Base-by-base conservation (phyloP, 306 rosid genomes). In the Coriaria nepalensis region DNA sequence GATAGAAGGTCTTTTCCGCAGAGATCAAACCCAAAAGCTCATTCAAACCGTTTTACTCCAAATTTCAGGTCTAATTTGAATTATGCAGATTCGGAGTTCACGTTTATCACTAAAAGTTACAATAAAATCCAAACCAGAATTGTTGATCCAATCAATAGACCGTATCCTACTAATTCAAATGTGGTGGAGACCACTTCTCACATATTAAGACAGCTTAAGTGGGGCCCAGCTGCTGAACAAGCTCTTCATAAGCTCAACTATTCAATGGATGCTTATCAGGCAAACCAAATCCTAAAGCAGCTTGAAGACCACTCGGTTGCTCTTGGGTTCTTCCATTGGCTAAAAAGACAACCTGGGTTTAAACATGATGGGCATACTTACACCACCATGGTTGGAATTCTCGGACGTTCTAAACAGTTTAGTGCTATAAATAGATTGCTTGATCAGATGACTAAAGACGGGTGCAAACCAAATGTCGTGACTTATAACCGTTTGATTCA, bases 321-420 rank as follows among this genome's bases (percentile, higher is more conserved):
- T 40, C 76, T 81, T 49, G 74, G 70, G 10, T 84, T 88, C 67
- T 88, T 88, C 56, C 48, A 70, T 68, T 88, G 97, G 95, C 63
- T 88, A 54, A 88, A 83, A 72, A 72, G 44, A 35, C 79, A 70
- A 55, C 65, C 80, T 0, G 74, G 90, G 13, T 88, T 84, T 75
- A 60, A 61, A 65, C 97, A 88, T 53, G 97, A 88, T 60, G 93
- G 79, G 15, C 87, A 88, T 64, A 84, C 93, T 49, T 88, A 84
- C 53, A 88, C 97, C 41, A 88, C 95, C 47, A 88, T 80, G 95
- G 88, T 88, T 60, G 97, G 97, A 58, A 75, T 81, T 64, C 81
- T 88, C 32, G 93, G 95, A 10, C 86, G 90, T 40, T 88, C 86
- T 49, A 78, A 82, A 64, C 84, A 84, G 71, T 88, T 88, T 50